phyloP scores from a whole-genome alignment of 2,329 filamentous ascomycete genomes.

The Venturiaceae sp. region DNA sequence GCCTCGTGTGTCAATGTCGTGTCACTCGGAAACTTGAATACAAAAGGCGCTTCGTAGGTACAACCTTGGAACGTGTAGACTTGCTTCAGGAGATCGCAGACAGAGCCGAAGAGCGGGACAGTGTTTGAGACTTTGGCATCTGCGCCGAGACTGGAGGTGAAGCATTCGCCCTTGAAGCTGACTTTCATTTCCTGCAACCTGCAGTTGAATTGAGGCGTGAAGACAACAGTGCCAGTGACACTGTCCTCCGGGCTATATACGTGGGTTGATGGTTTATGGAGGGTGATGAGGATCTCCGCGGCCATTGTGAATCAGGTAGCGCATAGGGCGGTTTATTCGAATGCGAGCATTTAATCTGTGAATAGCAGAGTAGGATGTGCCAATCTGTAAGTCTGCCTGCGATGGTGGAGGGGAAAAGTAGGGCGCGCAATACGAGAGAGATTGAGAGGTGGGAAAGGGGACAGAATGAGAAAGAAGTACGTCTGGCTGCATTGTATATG shows the following conservation, averaged over 20 bases:
- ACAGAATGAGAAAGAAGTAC: too few species aligned
- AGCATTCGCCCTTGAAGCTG: conserved; percentile 1
- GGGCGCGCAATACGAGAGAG: not conserved
- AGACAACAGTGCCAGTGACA: not conserved
- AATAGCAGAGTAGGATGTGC: not conserved
- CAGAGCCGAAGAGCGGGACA: not conserved
- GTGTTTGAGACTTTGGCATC: not conserved
- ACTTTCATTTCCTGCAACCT: not conserved
- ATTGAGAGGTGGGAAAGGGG: too few species aligned
- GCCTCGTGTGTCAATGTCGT: not conserved
- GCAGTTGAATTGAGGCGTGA: conserved; percentile 2
- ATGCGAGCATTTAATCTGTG: not conserved
- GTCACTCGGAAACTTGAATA: not conserved
- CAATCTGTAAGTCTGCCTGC: not conserved
- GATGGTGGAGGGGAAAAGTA: not conserved
- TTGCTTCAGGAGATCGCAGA: not conserved
- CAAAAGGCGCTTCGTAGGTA: conserved; percentile 5
- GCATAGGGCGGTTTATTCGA: not conserved
- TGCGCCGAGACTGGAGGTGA: conserved; percentile 2
- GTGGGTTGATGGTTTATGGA: not conserved
- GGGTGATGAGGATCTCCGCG: conserved; percentile 1
- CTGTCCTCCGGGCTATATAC: conserved; percentile 3
- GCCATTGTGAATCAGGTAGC: not conserved
- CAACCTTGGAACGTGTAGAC: not conserved
- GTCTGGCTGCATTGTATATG: too few species aligned